Percentiles rank a stretch among this genome's conserved stretches.
Conservation (phyloP, 2,329 filamentous ascomycete species). For the Tolypocladium ovalisporum region DNA sequence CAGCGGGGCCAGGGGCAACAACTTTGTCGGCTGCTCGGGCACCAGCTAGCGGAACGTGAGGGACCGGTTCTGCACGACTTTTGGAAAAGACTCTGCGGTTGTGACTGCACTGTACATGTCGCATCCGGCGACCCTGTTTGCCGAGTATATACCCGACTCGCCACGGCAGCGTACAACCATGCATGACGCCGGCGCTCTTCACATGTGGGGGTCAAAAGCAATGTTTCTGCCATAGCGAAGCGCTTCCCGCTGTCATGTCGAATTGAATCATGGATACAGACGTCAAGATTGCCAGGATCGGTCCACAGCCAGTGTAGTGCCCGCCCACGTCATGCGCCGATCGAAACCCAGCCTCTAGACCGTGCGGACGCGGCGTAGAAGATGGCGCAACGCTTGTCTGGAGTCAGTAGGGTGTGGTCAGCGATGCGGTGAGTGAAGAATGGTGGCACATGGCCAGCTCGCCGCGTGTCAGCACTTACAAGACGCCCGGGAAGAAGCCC, state of each 20-base stretch:
- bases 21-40: slow-evolving; percentile 51
- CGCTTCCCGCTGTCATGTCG: neutral
- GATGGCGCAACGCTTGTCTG: slow-evolving; percentile 39
- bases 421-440: neutral
- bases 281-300: too few species aligned
- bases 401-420: neutral
- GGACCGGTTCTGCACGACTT: neutral
- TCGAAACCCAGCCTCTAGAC: too few species aligned
- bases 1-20: slow-evolving; percentile 55
- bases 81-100: too few species aligned
- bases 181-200: neutral
- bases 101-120: neutral
- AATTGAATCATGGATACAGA: neutral
- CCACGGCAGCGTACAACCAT: neutral
- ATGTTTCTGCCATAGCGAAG: neutral
- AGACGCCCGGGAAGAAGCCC: slow-evolving; percentile 39
- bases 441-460: slow-evolving; percentile 26
- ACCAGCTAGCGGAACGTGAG: slow-evolving; percentile 5
- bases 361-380: slow-evolving; percentile 47
- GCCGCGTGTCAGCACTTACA: slow-evolving; percentile 38
- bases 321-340: too few species aligned
- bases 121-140: neutral
- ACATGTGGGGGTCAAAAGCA: neutral
- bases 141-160: neutral
- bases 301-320: too few species aligned